Base-by-base conservation (phyloP, 257 asterid species). In the Salvia miltiorrhiza region DNA sequence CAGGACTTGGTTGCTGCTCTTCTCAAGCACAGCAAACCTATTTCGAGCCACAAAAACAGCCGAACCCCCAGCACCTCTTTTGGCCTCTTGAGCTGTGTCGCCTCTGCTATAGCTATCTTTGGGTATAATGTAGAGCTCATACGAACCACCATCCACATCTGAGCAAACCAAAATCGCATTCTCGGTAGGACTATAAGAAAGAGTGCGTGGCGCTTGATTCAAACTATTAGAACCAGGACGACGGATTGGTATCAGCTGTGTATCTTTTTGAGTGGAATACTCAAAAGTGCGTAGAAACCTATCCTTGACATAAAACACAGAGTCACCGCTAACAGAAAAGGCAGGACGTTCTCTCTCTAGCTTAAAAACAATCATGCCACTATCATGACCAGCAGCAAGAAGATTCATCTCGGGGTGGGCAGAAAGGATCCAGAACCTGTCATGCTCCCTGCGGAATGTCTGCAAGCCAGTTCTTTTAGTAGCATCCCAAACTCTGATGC, bases 401-500 rank as follows among this genome's bases (percentile, higher is more conserved):
- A 94, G 96, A 81, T 88, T 94, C 95, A 91, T 87, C 86, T 94
- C 99, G 16, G 99, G 99, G 70, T 94, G 99, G 63, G 93, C 91
- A 26, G 96, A 24, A 60, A 94, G 96, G 81, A 89, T 91, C 99
- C 99, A 94, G 81, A 94, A 94, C 74, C 99, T 80, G 79, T 94
- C 99, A 55, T 91, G 96, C 81, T 94, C 99, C 82, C 99, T 79
- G n/a, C 97, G 90, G 69, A 94, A 94, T 39, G 98, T 94, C 76
- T 94, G 99, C 81, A 94, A 78, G 59, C 97, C 97, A 41, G 99
- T 94, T 76, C 99, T 83, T 76, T 94, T 94, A 13, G 99, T 91
- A 66, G 98, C 96, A 82, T 94, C 99, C 99, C 99, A 94, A 57
- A 94, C 97, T 62, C 97, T 80, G 74, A 94, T 94, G 68, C 99